phyloP scores from a whole-genome alignment of 495 filamentous ascomycete genomes.

The Arthonia radiata region DNA sequence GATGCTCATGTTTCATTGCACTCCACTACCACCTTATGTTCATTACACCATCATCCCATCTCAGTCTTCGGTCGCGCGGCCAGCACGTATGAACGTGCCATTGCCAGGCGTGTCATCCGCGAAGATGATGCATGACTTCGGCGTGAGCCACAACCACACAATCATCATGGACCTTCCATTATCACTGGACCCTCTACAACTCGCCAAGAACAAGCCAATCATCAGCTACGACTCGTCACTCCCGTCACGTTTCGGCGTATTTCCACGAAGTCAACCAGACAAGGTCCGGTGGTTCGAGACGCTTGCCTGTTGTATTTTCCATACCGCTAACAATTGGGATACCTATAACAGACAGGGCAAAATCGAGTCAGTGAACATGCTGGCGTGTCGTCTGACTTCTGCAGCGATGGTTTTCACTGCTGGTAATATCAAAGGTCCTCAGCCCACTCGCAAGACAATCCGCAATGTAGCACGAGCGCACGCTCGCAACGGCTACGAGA shows the following conservation, averaged over 20 bases:
- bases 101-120: conserved; percentile 31
- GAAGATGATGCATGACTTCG: conserved; percentile 53
- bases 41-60: conserved; percentile 34
- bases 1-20: conserved; percentile 36
- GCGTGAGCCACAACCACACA: conserved; percentile 30
- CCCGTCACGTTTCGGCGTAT: conserved; percentile 33
- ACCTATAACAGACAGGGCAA: conserved; percentile 5
- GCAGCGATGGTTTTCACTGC: conserved; percentile 31
- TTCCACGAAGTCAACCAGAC: conserved; percentile 30
- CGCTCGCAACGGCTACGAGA: conserved; percentile 7
- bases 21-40: conserved; percentile 34
- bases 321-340: conserved; percentile 44
- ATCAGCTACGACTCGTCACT: conserved; percentile 26
- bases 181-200: conserved; percentile 32
- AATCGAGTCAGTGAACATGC: conserved; percentile 23
- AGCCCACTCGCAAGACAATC: conserved; percentile 1
- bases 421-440: conserved; percentile 26
- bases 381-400: conserved; percentile 35
- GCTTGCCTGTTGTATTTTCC: conserved; percentile 36
- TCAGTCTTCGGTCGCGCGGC: neutral
- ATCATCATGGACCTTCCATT: conserved; percentile 42
- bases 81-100: conserved; percentile 17
- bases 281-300: conserved; percentile 38
- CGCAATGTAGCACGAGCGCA: neutral
- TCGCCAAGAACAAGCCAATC: conserved; percentile 24